A percentile compares a stretch with the other conserved stretches of the same genome.
These are phyloP conservation scores for Hansfordia pulvinata DNA, from an alignment of 2,329 filamentous ascomycete species.

Conservation along the genomic window DNA sequence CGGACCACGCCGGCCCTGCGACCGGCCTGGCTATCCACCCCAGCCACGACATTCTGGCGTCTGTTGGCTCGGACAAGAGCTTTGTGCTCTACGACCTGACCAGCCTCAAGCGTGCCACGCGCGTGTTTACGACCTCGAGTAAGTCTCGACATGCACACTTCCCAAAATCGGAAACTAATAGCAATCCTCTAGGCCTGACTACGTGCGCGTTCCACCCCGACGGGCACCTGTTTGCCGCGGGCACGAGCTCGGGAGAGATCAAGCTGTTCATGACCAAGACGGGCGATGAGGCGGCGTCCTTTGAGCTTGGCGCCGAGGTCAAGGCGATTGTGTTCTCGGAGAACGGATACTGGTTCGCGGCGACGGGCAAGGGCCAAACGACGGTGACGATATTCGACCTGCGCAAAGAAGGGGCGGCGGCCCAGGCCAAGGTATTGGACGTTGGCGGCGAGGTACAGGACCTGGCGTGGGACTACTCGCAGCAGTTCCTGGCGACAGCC, in stretches of 20 bases:
- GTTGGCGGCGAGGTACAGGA: constrained; percentile 65
- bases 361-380: constrained; percentile 63
- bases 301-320: constrained; percentile 55
- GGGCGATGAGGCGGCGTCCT: constrained; percentile 63
- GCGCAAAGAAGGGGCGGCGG: constrained; percentile 75
- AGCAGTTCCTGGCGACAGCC: constrained; percentile 77
- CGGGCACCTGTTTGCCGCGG: constrained; percentile 83
- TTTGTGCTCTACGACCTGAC: constrained; percentile 78
- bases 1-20: constrained; percentile 71
- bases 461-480: constrained; percentile 86
- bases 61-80: constrained; percentile 83
- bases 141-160: constrained; percentile 22
- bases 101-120: constrained; percentile 54
- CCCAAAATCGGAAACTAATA: constrained; percentile 1
- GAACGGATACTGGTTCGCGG: constrained; percentile 92
- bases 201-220: constrained; percentile 86
- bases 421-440: constrained; percentile 73
- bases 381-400: constrained; percentile 83
- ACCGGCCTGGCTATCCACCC: constrained; percentile 73
- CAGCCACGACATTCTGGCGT: constrained; percentile 69
- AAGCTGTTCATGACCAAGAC: constrained; percentile 81
- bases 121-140: constrained; percentile 72
- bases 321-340: constrained; percentile 78
- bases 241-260: constrained; percentile 66
- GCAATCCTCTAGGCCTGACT: constrained; percentile 45